Evolutionary conservation across 352 stramenopile species (phyloP), one percentile per base, ranked within the genome.

Genomic region (Phytophthora gonapodyides): DNA sequence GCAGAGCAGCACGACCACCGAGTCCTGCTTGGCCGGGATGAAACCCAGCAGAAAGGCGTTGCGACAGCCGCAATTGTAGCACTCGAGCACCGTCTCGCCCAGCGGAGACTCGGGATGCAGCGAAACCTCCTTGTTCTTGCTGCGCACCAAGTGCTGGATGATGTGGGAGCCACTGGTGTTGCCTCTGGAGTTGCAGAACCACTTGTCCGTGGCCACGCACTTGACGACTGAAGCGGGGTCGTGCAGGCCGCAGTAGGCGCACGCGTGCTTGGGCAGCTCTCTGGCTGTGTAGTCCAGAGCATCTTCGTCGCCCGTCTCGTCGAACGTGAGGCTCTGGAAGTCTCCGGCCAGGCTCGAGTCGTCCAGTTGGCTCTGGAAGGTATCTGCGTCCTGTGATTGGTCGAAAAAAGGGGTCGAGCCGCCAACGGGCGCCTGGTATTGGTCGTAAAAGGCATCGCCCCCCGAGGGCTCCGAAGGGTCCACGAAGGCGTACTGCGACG

Each of bases 41-140:
- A 99, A 99, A 21, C 98, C 98, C 42, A 99, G 75, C 40, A 99
- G 74, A 67, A 99, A 99, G 7, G 97, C 94, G 76, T 99, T 99
- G 57, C 96, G 94, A 55, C 88, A 97, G 46, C 93, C 95, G 67
- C 97, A 99, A 83, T 99, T 99, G 87, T 99, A 99, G 81, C 98
- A 99, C 82, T 99, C 97, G 34, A 99, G 74, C 34, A 98, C 83
- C 0, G 97, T 99, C 65, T 99, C 97, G 15, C 97, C 97, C 33
- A 99, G 75, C 12, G 97, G 97, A 36, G 89, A 98, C 67, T 99
- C 92, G 0, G 97, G 96, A 69, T 99, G 97, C 49, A 96, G 69
- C 41, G 80, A 80, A 17, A 96, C 88, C 65, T 93, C 85, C 52
- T 94, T 93, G 73, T 96, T 93, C 76, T 95, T 97, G 31, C 89